Evolutionary conservation across 2,329 filamentous ascomycete species (phyloP).

Genomic region (Cryphonectria naterciae): DNA sequence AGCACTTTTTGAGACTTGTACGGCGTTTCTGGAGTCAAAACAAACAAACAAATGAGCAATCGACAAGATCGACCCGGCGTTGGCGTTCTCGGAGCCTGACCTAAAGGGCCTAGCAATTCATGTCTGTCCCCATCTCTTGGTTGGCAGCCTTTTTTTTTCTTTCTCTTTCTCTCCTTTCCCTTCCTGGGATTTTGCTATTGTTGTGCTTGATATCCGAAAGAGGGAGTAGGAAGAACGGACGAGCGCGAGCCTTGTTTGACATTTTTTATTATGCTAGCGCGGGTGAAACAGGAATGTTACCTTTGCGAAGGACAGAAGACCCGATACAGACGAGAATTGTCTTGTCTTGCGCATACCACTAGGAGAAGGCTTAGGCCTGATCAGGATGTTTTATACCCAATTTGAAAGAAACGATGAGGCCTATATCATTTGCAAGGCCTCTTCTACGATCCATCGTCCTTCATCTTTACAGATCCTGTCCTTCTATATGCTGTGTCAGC

Average conservation of each 20-base stretch:
- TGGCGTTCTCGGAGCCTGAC: constrained; percentile 8
- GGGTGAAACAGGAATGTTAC: neutral
- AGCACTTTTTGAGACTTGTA: constrained; percentile 7
- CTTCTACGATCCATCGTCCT: neutral
- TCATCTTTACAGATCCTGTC: neutral
- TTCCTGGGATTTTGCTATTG: neutral
- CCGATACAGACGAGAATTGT: neutral
- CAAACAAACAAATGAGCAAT: constrained; percentile 9
- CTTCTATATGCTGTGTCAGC: neutral
- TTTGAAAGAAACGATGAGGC: neutral
- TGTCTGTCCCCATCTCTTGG: neutral
- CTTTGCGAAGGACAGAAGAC: neutral
- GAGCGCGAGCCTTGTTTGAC: constrained; percentile 1
- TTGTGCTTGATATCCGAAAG: constrained; percentile 3
- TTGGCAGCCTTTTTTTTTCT: neutral
- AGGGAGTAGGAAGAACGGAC: neutral
- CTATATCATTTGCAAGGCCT: neutral
- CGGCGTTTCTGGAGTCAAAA: constrained; percentile 14
- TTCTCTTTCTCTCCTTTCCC: neutral
- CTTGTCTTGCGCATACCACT: neutral
- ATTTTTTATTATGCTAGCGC: neutral
- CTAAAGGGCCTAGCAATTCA: neutral
- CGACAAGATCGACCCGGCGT: constrained; percentile 11
- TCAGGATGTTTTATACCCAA: neutral
- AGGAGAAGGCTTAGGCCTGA: neutral